Evolutionary conservation across 208 protist species (phyloP), one percentile per base, ranked within the genome.

Genomic region (Acanthamoeba triangularis): DNA sequence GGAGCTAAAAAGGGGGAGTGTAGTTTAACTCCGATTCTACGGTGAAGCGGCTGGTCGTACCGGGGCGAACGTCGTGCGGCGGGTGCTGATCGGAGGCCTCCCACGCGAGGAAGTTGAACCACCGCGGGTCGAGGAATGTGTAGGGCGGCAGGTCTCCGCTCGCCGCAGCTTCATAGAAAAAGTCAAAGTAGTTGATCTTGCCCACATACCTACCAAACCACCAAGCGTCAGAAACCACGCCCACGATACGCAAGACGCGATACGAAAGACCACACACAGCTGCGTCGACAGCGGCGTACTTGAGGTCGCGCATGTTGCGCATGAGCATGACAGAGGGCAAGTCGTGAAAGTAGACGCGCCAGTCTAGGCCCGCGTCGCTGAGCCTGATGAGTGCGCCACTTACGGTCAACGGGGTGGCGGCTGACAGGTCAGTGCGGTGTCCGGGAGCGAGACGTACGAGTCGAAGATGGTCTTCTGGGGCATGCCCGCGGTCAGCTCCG

Each of bases 41-140:
- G 25, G n/a, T 23, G 16, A 92, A 37, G 30, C 8, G 35, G 16
- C 11, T n/a, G n/a, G n/a, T n/a, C 23, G 30, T 93, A 93, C 61
- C 67, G 63, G 96, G 18, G 14, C 78, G 37, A 33, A 56, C 44
- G n/a, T 85, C 78, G 63, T 97, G 95, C 13, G 90, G 61, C 20
- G 95, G 96, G 76, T 97, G 94, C 35, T 94, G n/a, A 65, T 96
- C 95, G 61, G 95, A 96, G 28, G 78, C 59, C 33, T 37, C 56
- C 56, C 59, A 84, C 10, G 25, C 67, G 23, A 90, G 35, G 85
- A 94, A 74, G 30, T 33, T 72, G 59, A 91, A 91, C 54, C 49
- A 91, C 25, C 84, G 84, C 11, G 84, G 84, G 35, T 95, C 96
- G 47, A 96, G 69, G 74, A 63, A 96, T 25, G 94, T 88, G 35